phyloP scores from a whole-genome alignment of 345 rosid species.

The Salix caprea region DNA sequence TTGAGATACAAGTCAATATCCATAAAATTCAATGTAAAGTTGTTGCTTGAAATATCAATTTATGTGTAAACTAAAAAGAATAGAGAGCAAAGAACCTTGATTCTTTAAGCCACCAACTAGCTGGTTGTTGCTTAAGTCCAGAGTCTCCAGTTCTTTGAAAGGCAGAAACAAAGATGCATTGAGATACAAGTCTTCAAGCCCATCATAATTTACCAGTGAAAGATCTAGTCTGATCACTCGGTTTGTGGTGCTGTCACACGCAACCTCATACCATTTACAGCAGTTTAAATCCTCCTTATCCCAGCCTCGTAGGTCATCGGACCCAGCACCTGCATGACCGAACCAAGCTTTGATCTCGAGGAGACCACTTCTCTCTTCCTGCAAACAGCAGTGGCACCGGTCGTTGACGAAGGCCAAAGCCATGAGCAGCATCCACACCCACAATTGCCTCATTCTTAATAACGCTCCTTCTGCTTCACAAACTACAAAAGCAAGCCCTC shows the following conservation, averaged over 20 bases:
- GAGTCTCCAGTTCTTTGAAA: too few species aligned
- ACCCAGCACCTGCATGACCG: not conserved
- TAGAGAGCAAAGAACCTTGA: too few species aligned
- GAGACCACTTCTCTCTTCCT: not conserved
- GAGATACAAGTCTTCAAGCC: not conserved
- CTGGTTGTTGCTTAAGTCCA: too few species aligned
- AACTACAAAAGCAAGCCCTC: too few species aligned
- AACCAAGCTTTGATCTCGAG: not conserved
- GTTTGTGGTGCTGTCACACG: not conserved
- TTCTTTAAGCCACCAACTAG: too few species aligned
- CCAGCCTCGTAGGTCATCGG: not conserved
- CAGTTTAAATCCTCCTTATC: not conserved
- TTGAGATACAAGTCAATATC: not conserved
- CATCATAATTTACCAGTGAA: not conserved
- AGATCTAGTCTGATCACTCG: not conserved
- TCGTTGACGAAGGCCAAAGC: not conserved
- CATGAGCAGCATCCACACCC: not conserved
- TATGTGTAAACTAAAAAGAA: too few species aligned
- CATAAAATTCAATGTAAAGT: too few species aligned
- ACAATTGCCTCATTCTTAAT: not conserved
- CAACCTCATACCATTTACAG: not conserved
- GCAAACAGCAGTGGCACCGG: not conserved
- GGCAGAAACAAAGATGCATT: conserved; percentile 1
- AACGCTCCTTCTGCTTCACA: too few species aligned
- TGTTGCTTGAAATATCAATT: too few species aligned